Evolutionary conservation across 2,329 filamentous ascomycete genomes (phyloP), one percentile per base, ranked within the genome.

Genomic region (Microascus cirrosus): DNA sequence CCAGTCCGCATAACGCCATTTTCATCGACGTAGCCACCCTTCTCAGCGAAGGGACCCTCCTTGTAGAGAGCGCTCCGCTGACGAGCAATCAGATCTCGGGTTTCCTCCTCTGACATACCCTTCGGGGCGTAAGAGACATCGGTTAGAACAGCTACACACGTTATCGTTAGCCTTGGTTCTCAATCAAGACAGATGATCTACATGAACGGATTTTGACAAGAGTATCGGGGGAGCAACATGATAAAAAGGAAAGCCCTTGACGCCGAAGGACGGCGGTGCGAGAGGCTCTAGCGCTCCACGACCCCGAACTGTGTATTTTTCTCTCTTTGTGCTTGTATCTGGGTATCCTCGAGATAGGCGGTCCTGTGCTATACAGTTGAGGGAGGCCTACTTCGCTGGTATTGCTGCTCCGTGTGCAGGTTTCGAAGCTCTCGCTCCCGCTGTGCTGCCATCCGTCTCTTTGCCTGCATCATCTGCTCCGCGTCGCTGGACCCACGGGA

Each of bases 391-490:
- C 94, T 96, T 90, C 93, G 87, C 81, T 97, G 95, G 78, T 95
- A 97, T 85, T 99, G 94, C 84, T 99, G 94, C 84, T 99, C 94
- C 78, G 96, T 95, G 78, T 99, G 94, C 78, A 97, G 96, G 77
- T 97, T 99, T 76, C 94, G 90, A 74, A 99, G 86, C 80, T 99
- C 94, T 76, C 93, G 89, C 81, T 99, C 94, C 76, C 94, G 90
- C 78, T 97, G 94, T 73, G 94, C 94, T 69, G 94, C 94, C 90
- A 97, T 95, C 80, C 93, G 89, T 79, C 94, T 90, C 83, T 97
- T 97, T 68, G 91, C 92, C 84, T 97, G 94, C 82, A 96, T 90
- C 85, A 96, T 90, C 78, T 96, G 92, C 78, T 97, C 94, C 73
- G 91, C 90, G 78, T 97, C 94, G 79, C 82, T 86, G 69, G 83